These are phyloP conservation scores for Eragrostis curvula DNA, from an alignment of 176 grass and related monocot genomes.

Conservation along the genomic window DNA sequence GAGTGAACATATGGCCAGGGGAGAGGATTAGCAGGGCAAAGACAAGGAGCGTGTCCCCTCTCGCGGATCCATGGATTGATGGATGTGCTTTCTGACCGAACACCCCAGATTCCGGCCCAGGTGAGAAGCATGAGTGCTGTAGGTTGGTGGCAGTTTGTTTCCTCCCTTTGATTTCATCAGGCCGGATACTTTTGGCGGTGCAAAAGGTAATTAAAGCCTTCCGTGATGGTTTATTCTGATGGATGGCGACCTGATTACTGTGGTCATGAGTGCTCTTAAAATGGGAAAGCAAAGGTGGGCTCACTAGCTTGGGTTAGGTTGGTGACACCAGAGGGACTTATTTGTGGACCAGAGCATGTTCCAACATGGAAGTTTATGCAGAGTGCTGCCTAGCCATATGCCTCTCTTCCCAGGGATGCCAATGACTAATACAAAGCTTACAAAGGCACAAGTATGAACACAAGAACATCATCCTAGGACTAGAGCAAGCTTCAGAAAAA, in stretches of 20 bases:
- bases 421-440: background rate
- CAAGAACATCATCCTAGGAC: background rate
- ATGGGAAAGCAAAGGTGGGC: background rate
- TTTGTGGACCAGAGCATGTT: constrained; percentile 3
- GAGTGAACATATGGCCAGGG: constrained; percentile 21
- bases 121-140: constrained; percentile 44
- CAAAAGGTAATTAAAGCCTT: constrained; percentile 36
- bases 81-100: constrained; percentile 51
- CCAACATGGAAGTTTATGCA: background rate
- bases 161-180: constrained; percentile 18
- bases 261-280: constrained; percentile 32
- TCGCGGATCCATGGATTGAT: constrained; percentile 14
- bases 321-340: constrained; percentile 22
- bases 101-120: constrained; percentile 37
- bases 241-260: constrained; percentile 14
- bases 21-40: constrained; percentile 50
- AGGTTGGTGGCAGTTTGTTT: constrained; percentile 44
- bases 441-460: background rate
- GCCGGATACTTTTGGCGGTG: constrained; percentile 26
- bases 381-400: background rate
- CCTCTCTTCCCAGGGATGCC: background rate
- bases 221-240: constrained; percentile 10
- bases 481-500: background rate
- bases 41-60: constrained; percentile 58
- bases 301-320: constrained; percentile 3